Base-by-base conservation (phyloP, 768 basidiomycete genomes). In the Leccinum aurantiacum region DNA sequence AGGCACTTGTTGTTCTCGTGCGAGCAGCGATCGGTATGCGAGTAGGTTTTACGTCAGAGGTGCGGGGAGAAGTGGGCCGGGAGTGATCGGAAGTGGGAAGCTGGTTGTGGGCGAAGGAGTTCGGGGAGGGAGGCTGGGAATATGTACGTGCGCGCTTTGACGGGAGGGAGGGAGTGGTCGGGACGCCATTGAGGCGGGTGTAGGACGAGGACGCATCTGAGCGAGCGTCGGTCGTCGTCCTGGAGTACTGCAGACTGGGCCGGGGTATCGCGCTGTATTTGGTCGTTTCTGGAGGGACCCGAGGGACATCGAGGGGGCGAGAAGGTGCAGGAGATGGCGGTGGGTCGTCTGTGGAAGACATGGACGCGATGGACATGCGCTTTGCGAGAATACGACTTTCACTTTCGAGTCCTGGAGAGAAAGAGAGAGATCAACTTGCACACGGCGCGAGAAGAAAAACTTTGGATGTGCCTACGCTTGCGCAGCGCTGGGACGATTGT, bases 371-470 rank as follows among this genome's bases (percentile, higher is more conserved):
- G 37, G 91, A 92, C 71, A 93, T 84, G 61, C 91, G 86, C 63
- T 84, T 86, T 33, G 90, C 78, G 56, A 94, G 79, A n/a, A 84
- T 84, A 38, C 86, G 82, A 67, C 90, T 91, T 77, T 94, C 92
- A 61, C 78, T 82, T 75, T 93, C 86, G 19, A 94, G 83, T 58
- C 92, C 92, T 94, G 67, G 44, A 31, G 6, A 22, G 44, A 15
- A n/a, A 44, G 17, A n/a, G 41, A 49, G 57, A 9, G 48, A 53
- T 56, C 22, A 44, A 54, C 44, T 46, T 46, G 38, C 46, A 53
- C 27, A 54, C 48, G 5, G 4, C 10, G 8, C 13, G 19, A 14
- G 15, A 27, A 38, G 33, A 27, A n/a, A 22, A 47, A 46, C 4
- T 25, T 44, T 22, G 22, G 25, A 58, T 15, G 57, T 25, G 54